A percentile compares a stretch with the other conserved stretches of the same genome.
Evolutionary conservation across 2,329 filamentous ascomycete species (phyloP).

Genomic region (Fusarium sp.): DNA sequence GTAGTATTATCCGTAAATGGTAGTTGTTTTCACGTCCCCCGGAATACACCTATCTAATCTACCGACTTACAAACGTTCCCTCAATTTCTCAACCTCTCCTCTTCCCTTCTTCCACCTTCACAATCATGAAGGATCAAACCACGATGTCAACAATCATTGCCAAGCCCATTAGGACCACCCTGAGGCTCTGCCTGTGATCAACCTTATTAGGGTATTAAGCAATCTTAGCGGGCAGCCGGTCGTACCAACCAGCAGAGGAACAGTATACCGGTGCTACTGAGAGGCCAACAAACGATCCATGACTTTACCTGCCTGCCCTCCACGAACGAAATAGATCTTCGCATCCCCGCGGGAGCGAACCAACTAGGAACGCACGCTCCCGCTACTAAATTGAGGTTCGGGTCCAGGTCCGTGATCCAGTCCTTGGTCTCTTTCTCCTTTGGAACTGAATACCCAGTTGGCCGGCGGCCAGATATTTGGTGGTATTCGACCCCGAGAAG

Average conservation of each 20-base stretch:
- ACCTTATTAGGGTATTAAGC: slow-evolving; percentile 7
- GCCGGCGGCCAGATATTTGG: slow-evolving; percentile 21
- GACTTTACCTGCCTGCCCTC: slow-evolving; percentile 16
- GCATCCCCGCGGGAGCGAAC: slow-evolving; percentile 15
- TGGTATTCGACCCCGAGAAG: slow-evolving; percentile 10
- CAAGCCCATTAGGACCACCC: background rate
- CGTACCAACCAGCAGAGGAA: slow-evolving; percentile 13
- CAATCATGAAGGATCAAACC: background rate
- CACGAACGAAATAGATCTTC: slow-evolving; percentile 13
- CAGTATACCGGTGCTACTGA: background rate
- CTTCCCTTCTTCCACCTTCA: background rate
- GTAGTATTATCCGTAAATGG: background rate
- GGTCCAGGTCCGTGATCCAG: background rate
- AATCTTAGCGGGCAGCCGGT: background rate
- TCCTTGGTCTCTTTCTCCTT: slow-evolving; percentile 2
- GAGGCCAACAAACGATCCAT: background rate
- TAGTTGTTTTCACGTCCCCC: background rate
- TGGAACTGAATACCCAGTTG: background rate
- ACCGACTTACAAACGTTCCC: background rate
- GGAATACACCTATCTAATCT: slow-evolving; percentile 3
- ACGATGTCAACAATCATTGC: background rate
- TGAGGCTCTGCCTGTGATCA: slow-evolving; percentile 19
- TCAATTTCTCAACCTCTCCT: background rate
- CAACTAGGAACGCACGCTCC: slow-evolving; percentile 27
- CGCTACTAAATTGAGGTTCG: slow-evolving; percentile 10